phyloP scores from a whole-genome alignment of 306 rosid species.

The Luffa aegyptiaca region DNA sequence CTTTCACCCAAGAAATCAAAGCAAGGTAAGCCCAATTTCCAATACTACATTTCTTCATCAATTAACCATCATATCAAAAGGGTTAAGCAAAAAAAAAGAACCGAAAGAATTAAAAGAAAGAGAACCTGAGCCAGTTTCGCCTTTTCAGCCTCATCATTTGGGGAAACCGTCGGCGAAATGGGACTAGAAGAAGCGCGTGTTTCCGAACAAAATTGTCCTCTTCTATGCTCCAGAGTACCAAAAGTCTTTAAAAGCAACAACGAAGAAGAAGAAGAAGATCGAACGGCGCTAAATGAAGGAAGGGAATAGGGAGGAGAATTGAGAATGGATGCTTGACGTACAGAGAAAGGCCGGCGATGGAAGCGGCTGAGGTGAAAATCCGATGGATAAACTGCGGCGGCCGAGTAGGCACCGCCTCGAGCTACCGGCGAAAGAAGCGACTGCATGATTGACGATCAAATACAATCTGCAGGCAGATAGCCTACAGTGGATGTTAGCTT shows the following conservation, averaged over 20 bases:
- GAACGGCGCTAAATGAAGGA: slow-evolving; percentile 17
- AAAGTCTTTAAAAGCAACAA: slow-evolving; percentile 8
- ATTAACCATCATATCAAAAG: not conserved
- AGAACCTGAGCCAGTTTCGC: slow-evolving; percentile 75
- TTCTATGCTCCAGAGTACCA: slow-evolving; percentile 18
- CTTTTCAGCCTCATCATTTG: slow-evolving; percentile 55
- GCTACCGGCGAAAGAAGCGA: slow-evolving; percentile 53
- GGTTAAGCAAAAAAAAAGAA: not conserved
- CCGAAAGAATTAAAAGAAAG: not conserved
- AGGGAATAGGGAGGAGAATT: slow-evolving; percentile 15
- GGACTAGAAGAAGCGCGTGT: slow-evolving; percentile 41
- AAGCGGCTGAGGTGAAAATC: slow-evolving; percentile 14
- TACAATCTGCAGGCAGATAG: not conserved
- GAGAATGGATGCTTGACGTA: slow-evolving; percentile 14
- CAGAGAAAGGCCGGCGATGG: slow-evolving; percentile 15
- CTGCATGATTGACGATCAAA: slow-evolving; percentile 38
- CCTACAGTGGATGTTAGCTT: not conserved
- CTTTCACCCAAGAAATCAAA: not conserved
- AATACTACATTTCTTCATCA: not conserved
- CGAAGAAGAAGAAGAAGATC: slow-evolving; percentile 17
- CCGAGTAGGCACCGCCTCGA: slow-evolving; percentile 31
- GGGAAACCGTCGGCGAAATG: slow-evolving; percentile 32
- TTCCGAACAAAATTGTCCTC: slow-evolving; percentile 24
- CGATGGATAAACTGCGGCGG: slow-evolving; percentile 12
- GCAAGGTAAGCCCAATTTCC: not conserved